phyloP scores from a whole-genome alignment of 208 protist species.

The Leishmania guyanensis region DNA sequence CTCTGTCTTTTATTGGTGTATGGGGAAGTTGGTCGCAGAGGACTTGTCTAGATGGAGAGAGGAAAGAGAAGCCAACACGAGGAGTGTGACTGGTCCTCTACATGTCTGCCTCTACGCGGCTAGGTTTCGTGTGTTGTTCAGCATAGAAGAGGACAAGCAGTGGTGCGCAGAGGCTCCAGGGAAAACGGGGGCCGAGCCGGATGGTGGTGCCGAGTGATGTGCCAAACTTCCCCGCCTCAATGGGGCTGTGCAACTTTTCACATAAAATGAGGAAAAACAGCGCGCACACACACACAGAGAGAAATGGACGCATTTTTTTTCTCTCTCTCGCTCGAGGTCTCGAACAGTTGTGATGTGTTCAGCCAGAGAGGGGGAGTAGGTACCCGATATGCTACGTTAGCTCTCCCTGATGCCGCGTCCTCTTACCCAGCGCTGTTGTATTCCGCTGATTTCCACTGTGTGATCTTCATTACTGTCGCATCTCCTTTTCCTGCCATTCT shows the following conservation, averaged over 20 bases:
- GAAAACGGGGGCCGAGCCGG: not conserved
- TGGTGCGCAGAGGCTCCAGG: not conserved
- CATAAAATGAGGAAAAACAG: too few relatives aligned
- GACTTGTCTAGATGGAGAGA: not conserved
- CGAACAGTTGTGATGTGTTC: too few relatives aligned
- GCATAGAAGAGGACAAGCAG: not conserved
- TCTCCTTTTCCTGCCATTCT: not conserved
- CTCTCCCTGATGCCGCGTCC: too few relatives aligned
- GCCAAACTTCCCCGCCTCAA: too few relatives aligned
- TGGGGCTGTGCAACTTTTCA: too few relatives aligned
- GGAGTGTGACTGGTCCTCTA: not conserved
- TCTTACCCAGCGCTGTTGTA: not conserved
- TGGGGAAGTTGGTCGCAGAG: too few relatives aligned
- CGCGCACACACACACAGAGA: too few relatives aligned
- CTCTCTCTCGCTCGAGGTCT: too few relatives aligned
- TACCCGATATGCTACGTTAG: not conserved
- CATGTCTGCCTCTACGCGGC: not conserved
- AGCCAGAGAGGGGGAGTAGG: too few relatives aligned
- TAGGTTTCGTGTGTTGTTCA: not conserved
- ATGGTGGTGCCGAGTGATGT: not conserved
- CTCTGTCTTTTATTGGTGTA: too few relatives aligned
- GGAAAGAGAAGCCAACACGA: not conserved
- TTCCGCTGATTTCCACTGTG: too few relatives aligned
- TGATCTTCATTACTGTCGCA: not conserved
- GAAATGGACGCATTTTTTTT: not conserved